Conservation (phyloP, 306 rosid genomes). For the Vicia sativa region DNA sequence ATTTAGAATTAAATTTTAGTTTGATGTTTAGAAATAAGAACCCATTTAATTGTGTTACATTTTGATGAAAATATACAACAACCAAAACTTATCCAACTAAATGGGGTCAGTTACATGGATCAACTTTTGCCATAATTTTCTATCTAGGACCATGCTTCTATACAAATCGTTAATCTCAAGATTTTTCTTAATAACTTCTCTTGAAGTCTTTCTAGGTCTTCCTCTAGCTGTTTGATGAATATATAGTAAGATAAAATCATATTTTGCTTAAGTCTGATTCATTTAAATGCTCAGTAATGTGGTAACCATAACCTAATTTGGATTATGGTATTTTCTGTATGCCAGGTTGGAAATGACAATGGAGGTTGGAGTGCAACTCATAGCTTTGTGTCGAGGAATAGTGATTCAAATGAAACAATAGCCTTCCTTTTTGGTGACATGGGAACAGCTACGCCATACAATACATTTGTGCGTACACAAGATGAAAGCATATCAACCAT, state of each 20-base stretch:
- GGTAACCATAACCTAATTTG: constrained; percentile 3
- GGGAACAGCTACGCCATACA: constrained; percentile 79
- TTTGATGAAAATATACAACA: too few species aligned
- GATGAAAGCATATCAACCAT: constrained; percentile 83
- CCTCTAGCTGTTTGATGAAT: too few species aligned
- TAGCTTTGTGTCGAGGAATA: constrained; percentile 68
- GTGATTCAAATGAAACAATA: constrained; percentile 70
- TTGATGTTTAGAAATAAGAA: too few species aligned
- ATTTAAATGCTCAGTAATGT: not conserved
- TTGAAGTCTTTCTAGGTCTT: too few species aligned
- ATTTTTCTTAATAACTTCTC: too few species aligned
- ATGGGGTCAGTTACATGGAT: too few species aligned
- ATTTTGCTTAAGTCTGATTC: not conserved
- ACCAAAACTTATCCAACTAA: too few species aligned
- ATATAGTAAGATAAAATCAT: not conserved
- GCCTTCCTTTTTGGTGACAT: constrained; percentile 94
- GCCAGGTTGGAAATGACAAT: constrained; percentile 79
- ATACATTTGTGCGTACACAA: constrained; percentile 74
- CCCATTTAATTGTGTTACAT: too few species aligned
- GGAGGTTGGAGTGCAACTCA: constrained; percentile 75
- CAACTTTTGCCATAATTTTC: too few species aligned
- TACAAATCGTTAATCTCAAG: too few species aligned
- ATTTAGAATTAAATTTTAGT: too few species aligned
- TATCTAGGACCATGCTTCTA: too few species aligned
- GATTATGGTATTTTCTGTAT: constrained; percentile 12